phyloP scores from a whole-genome alignment of 164 flowering plant genomes.

The Cinnamomum micranthum region DNA sequence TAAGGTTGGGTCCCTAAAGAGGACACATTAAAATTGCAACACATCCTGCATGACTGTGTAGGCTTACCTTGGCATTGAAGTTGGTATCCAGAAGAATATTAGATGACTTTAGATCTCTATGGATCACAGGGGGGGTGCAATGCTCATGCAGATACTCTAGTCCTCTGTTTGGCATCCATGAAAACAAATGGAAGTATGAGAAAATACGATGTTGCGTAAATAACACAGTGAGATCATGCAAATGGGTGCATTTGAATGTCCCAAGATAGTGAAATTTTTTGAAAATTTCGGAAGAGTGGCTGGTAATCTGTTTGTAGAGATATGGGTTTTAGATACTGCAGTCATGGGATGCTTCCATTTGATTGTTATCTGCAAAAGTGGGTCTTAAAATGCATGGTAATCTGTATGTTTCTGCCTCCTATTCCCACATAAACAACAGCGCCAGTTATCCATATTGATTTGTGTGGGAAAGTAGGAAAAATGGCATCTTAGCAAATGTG shows the following conservation, averaged over 20 bases:
- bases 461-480: too few species aligned
- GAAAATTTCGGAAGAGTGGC: neutral
- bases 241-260: neutral
- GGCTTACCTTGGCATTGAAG: constrained; percentile 88
- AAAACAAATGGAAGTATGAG: constrained; percentile 1
- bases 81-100: constrained; percentile 89
- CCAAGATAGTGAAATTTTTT: neutral
- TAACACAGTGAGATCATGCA: neutral
- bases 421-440: neutral
- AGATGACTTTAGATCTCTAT: constrained; percentile 95
- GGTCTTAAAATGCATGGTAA: too few species aligned
- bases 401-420: neutral
- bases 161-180: constrained; percentile 56
- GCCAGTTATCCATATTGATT: neutral
- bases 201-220: neutral
- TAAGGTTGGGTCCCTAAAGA: neutral
- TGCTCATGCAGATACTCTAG: constrained; percentile 90
- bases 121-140: constrained; percentile 86
- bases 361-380: too few species aligned
- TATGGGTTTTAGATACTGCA: neutral
- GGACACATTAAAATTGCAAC: neutral
- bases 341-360: neutral
- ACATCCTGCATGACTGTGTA: neutral
- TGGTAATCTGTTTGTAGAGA: neutral
- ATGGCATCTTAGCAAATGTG: neutral